phyloP scores from a whole-genome alignment of 2,329 filamentous ascomycete genomes.

The Trichoderma hamatum region DNA sequence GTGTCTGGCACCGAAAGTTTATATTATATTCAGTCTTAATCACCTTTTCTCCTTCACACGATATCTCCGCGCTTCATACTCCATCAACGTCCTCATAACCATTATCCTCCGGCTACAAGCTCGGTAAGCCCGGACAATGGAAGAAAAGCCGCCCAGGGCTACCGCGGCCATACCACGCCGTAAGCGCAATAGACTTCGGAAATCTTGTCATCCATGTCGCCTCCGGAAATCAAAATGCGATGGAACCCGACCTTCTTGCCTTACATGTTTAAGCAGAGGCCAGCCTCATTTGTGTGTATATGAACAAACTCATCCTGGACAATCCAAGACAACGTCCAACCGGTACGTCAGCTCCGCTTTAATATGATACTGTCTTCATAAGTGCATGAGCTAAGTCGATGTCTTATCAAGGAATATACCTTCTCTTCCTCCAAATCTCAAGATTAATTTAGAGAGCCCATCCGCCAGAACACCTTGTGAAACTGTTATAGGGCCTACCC shows the following conservation, averaged over 20 bases:
- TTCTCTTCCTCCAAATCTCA: background rate
- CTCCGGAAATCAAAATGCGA: conserved; percentile 14
- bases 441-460: background rate
- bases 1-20: background rate
- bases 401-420: background rate
- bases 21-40: background rate
- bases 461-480: background rate
- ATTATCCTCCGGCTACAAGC: background rate
- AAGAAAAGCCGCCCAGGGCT: conserved; percentile 3
- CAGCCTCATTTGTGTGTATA: conserved; percentile 6
- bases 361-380: background rate
- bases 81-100: background rate
- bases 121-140: background rate
- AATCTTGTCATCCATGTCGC: conserved; percentile 13
- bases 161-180: conserved; percentile 3
- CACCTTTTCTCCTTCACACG: background rate
- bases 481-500: background rate
- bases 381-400: background rate
- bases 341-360: background rate
- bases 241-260: conserved; percentile 14
- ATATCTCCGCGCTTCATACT: background rate
- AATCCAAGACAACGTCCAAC: background rate
- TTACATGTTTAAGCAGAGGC: conserved; percentile 4
- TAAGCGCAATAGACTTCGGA: conserved; percentile 1
- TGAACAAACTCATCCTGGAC: background rate